Evolutionary conservation across 2,329 filamentous ascomycete genomes (phyloP).

Genomic region (Monosporascus sp.): DNA sequence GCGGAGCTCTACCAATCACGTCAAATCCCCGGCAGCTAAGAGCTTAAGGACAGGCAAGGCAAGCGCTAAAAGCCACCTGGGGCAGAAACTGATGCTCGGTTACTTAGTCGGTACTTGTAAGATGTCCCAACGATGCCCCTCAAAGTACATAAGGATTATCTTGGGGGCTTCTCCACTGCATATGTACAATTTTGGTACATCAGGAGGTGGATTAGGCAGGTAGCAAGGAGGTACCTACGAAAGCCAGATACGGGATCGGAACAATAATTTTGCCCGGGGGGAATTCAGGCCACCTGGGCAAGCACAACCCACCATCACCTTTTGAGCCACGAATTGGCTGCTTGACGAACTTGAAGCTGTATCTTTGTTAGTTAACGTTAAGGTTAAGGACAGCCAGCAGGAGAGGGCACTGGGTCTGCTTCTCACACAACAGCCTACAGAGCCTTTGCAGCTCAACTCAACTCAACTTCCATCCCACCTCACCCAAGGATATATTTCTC

Average conservation of each 20-base stretch:
- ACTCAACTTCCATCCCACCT: conserved; percentile 8
- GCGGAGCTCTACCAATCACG: neutral
- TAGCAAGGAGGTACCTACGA: no score
- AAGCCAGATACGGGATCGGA: neutral
- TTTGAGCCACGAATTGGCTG: conserved; percentile 18
- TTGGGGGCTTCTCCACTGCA: no score
- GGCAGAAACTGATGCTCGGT: no score
- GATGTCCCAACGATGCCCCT: no score
- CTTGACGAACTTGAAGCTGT: neutral
- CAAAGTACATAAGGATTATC: no score
- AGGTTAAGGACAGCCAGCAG: conserved; percentile 12
- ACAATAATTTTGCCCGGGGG: conserved; percentile 9
- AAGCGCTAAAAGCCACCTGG: no score
- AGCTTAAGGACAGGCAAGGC: no score
- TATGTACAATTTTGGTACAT: no score
- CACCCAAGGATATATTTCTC: neutral
- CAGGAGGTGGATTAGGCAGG: no score
- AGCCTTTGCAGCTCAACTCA: conserved; percentile 12
- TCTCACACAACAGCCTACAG: conserved; percentile 2
- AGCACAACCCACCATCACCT: neutral
- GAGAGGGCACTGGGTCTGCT: conserved; percentile 4
- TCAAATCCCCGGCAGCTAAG: no score
- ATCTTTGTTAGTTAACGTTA: neutral
- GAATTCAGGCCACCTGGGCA: conserved; percentile 15
- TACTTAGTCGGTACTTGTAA: no score